A percentile compares a stretch with the other conserved stretches of the same genome.
Evolutionary conservation across 257 asterid genomes (phyloP).

Genomic region (Haberlea rhodopensis): DNA sequence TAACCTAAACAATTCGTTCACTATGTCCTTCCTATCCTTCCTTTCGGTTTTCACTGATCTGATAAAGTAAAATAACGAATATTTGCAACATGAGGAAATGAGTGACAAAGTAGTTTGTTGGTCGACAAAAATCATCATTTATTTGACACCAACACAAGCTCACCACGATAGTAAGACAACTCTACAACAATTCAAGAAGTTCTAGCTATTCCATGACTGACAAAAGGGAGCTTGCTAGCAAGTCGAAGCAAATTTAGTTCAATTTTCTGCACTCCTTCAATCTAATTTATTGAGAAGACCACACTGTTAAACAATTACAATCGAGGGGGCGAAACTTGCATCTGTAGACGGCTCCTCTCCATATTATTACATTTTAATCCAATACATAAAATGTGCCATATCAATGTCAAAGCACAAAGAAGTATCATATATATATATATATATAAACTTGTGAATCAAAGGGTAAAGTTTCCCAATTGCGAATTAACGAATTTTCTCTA

Average conservation of each 20-base stretch:
- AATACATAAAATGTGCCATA: not conserved
- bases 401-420: not conserved
- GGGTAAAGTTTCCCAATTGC: no score
- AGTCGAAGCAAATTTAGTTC: not conserved
- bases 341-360: not conserved
- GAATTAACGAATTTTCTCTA: no score
- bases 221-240: not conserved
- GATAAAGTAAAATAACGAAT: not conserved
- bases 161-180: not conserved
- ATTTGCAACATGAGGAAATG: not conserved
- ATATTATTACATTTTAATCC: not conserved
- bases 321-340: not conserved
- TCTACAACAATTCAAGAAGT: not conserved
- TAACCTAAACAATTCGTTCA: not conserved
- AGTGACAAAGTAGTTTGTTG: not conserved
- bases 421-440: no score
- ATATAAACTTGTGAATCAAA: no score
- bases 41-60: no score
- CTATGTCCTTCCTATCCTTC: no score
- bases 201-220: not conserved
- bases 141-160: not conserved
- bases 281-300: not conserved
- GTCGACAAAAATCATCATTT: not conserved
- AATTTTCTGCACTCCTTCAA: not conserved
- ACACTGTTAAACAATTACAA: no score